Conservation (phyloP, 139 green algal genomes). For the Chlamydomonas asymmetrica region DNA sequence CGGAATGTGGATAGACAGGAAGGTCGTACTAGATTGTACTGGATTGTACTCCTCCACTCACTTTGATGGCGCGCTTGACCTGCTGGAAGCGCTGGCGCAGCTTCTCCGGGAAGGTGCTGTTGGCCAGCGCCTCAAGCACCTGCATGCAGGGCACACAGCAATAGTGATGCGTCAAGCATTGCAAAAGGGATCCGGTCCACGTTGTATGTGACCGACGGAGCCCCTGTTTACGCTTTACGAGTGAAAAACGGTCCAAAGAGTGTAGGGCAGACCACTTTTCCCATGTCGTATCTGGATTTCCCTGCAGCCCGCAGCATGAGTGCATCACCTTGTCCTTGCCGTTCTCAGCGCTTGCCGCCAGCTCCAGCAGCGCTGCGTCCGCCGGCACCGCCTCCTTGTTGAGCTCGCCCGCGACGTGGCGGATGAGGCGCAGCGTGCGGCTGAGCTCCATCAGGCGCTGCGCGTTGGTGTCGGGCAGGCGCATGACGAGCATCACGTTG, state of each 20-base stretch:
- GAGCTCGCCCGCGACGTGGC: constrained; percentile 3
- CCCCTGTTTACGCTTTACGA: no score
- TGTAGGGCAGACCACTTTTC: no score
- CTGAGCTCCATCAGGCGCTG: constrained; percentile 9
- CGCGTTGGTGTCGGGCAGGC: constrained; percentile 1
- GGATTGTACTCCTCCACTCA: no score
- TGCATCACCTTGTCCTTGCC: constrained; percentile 4
- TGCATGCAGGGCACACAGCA: neutral
- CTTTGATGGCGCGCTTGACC: neutral
- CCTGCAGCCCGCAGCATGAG: no score
- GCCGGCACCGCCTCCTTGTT: constrained; percentile 13
- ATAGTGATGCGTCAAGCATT: no score
- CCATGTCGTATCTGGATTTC: no score
- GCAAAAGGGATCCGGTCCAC: no score
- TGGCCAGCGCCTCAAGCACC: constrained; percentile 8
- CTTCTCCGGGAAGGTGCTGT: constrained; percentile 13
- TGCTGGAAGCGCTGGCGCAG: constrained; percentile 17
- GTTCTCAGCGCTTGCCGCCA: neutral
- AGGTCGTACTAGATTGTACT: no score
- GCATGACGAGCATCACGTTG: constrained; percentile 29
- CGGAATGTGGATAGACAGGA: no score
- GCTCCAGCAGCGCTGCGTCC: constrained; percentile 10
- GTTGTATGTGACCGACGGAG: no score
- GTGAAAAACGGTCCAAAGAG: no score
- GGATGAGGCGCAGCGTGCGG: neutral